Percentiles rank a stretch among this genome's conserved stretches.
phyloP scores from a whole-genome alignment of 2,329 filamentous ascomycete species.

The Helotiales sp. region DNA sequence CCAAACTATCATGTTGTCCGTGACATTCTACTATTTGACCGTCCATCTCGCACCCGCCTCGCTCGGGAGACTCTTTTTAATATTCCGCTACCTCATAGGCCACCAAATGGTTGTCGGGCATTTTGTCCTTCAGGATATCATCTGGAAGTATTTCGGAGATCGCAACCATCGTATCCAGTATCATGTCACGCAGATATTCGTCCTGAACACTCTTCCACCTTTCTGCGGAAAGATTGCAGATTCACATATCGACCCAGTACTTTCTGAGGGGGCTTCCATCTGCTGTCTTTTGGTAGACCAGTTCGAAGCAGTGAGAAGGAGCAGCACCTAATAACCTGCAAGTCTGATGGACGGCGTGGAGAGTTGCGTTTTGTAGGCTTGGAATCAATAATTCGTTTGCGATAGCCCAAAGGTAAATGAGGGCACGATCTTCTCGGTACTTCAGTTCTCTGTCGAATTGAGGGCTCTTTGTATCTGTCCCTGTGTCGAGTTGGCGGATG shows the following conservation, averaged over 20 bases:
- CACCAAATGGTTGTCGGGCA: no score
- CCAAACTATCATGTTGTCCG: no score
- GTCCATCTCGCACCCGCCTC: no score
- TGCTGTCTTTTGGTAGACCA: background rate
- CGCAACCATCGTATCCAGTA: no score
- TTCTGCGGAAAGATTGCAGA: background rate
- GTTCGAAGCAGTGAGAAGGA: background rate
- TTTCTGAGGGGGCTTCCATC: background rate
- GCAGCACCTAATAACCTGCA: background rate
- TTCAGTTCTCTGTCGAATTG: background rate
- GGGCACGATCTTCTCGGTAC: background rate
- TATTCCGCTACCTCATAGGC: no score
- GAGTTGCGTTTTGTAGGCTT: constrained; percentile 4
- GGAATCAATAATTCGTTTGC: constrained; percentile 11
- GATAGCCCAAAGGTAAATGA: constrained; percentile 14
- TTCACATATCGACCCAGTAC: background rate
- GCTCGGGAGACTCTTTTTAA: no score
- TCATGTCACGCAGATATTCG: no score
- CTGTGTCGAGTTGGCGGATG: background rate
- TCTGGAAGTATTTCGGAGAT: no score
- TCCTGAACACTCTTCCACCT: no score
- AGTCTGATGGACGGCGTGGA: background rate
- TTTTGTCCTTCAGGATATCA: no score
- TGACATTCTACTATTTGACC: no score
- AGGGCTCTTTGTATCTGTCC: background rate